These are phyloP conservation scores for Drechslera avenae DNA, from an alignment of 2,329 filamentous ascomycete genomes.

Conservation along the genomic window DNA sequence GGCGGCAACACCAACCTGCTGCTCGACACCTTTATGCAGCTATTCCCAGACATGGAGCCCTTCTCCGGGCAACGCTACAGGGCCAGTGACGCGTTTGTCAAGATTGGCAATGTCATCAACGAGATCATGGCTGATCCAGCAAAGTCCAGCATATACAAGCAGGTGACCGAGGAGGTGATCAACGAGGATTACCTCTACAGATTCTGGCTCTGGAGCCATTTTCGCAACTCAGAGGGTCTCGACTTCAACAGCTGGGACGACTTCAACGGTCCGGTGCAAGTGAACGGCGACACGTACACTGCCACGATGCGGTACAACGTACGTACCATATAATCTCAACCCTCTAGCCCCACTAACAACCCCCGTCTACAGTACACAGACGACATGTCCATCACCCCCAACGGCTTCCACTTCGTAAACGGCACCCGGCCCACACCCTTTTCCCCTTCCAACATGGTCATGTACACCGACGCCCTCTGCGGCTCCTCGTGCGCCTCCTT, in stretches of 20 bases:
- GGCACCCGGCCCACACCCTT: conserved; percentile 41
- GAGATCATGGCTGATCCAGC: conserved; percentile 26
- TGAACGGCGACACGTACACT: conserved; percentile 48
- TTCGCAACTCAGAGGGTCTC: conserved; percentile 30
- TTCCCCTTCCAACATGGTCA: conserved; percentile 44
- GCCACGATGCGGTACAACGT: conserved; percentile 41
- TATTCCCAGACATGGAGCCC: conserved; percentile 55
- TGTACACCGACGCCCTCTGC: conserved; percentile 62
- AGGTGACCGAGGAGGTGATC: conserved; percentile 4
- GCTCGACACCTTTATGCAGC: conserved; percentile 54
- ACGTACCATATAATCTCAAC: no score
- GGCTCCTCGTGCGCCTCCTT: conserved; percentile 64
- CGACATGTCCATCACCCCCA: conserved; percentile 18
- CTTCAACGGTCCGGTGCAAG: conserved; percentile 49
- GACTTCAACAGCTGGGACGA: conserved; percentile 52
- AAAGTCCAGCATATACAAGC: conserved; percentile 11
- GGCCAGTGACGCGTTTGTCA: conserved; percentile 20
- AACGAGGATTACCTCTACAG: conserved; percentile 21
- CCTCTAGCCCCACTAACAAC: no score
- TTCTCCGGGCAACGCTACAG: conserved; percentile 41
- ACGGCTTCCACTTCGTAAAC: conserved; percentile 25
- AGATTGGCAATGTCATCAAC: conserved; percentile 29
- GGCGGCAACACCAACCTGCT: conserved; percentile 55
- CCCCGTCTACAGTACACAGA: conserved; percentile 22
- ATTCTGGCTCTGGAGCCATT: conserved; percentile 32